Evolutionary conservation across 306 rosid genomes (phyloP).

Genomic region (Lithocarpus polystachyus): DNA sequence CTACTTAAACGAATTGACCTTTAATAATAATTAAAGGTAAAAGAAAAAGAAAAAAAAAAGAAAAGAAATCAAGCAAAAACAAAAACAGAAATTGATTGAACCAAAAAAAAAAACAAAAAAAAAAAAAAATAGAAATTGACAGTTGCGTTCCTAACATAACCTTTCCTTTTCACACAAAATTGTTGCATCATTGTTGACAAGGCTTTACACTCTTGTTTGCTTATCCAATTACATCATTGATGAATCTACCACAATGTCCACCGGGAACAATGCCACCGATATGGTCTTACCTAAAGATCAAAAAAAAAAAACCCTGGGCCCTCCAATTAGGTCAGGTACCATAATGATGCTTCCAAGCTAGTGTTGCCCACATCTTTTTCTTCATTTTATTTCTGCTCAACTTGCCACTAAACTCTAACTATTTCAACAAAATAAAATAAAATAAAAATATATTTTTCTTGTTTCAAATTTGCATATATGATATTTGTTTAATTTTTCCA

Average conservation of each 20-base stretch:
- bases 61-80: not conserved
- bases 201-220: not conserved
- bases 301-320: not conserved
- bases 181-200: conserved; percentile 15
- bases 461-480: no score
- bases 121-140: not conserved
- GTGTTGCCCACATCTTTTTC: conserved; percentile 6
- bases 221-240: not conserved
- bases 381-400: not conserved
- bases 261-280: not conserved
- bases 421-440: not conserved
- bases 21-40: not conserved
- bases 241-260: not conserved
- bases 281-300: not conserved
- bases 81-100: not conserved
- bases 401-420: not conserved
- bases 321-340: conserved; percentile 9
- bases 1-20: not conserved
- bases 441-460: no score
- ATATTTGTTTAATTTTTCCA: no score
- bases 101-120: not conserved
- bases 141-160: not conserved
- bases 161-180: conserved; percentile 4
- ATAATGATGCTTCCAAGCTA: conserved; percentile 1
- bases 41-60: not conserved